Evolutionary conservation across 1,139 yeast species (phyloP), one percentile per base, ranked within the genome.

Genomic region (Scheffersomyces stambukii): DNA sequence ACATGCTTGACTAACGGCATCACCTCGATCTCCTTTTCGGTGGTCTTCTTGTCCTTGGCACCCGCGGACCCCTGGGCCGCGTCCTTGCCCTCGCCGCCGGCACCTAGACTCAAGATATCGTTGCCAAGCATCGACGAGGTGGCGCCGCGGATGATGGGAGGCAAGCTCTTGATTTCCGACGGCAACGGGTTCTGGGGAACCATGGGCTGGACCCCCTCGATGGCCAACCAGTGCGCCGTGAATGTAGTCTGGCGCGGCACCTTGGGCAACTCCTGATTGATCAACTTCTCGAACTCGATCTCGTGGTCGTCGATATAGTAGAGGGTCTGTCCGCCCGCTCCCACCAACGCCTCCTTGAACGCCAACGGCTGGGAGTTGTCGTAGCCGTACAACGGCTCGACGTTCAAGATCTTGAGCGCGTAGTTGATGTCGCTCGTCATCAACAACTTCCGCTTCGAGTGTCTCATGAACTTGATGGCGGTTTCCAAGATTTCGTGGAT

Each of bases 211-310:
- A 93, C 96, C 31, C 99, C 99, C 58, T 93, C 99, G 35, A 93
- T 85, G 1, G 98, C 97, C 23, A 93, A 69, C 98, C 99, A 93
- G 55, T 93, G 99, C 2, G 97, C 96, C 0, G 97, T 86, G 52
- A 84, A 89, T 0, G 95, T 80, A 1, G 95, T 80, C 36, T 83
- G 81, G 36, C 97, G 71, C 3, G 99, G 98, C 3, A 93, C 95
- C 48, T 83, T 85, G 5, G 99, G 99, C 38, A 93, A 65, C 22
- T 96, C 96, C 52, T 84, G 94, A 52, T 91, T 89, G 45, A 93
- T 84, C 39, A 93, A 68, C 50, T 86, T 86, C 52, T 93, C 98
- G 54, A 91, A 85, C 50, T 93, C 98, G 24, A 91, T 79, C 51
- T 89, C 97, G 42, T 78, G 83, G 40, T 83, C 93, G 52, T 91